Evolutionary conservation across 495 filamentous ascomycete genomes (phyloP), one percentile per base, ranked within the genome.

Genomic region (Daldinia vernicosa): DNA sequence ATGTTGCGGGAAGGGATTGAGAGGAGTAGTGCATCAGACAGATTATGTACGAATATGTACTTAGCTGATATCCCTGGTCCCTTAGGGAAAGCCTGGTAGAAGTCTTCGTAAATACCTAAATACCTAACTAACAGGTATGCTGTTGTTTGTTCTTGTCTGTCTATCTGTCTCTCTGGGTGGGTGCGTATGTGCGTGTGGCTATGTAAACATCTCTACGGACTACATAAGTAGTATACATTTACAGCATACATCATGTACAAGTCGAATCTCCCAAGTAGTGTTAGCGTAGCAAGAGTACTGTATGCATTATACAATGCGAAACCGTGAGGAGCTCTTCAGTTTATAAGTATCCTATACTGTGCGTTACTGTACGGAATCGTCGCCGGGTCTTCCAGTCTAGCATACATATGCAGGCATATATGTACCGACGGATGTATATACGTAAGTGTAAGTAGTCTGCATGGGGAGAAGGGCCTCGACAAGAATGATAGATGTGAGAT

Each of bases 281-380:
- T 17, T 60, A 55, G 61, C 60, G 50, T 51, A 53, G 28, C 55
- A 37, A 53, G 33, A 17, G 43, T 59, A 52, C 53, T 40, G 60
- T 54, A 60, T 64, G 67, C 59, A 60, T 57, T 35, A 55, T 65
- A 60, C 35, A 43, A 28, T 32, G 45, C 33, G 43, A 60, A 47
- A 60, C 54, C 45, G 55, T 39, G 53, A 62, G 43, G n/a, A 54
- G 53, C 51, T 51, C 26, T 50, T 19, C 12, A 55, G 55, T 30
- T 22, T 59, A 17, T 1, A 64, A 26, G 60, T 58, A 62, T 39
- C 54, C 51, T 50, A 65, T 66, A 73, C 70, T 54, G 70, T 73
- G 70, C 33, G 53, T 32, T 55, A 66, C 65, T 67, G 70, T 66
- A 72, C 60, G 70, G 65, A 63, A 66, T 61, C 62, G n/a, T 58